These are phyloP conservation scores for Gaertneriomyces sp. DNA, from an alignment of 192 early-diverging fungal species.

Conservation along the genomic window DNA sequence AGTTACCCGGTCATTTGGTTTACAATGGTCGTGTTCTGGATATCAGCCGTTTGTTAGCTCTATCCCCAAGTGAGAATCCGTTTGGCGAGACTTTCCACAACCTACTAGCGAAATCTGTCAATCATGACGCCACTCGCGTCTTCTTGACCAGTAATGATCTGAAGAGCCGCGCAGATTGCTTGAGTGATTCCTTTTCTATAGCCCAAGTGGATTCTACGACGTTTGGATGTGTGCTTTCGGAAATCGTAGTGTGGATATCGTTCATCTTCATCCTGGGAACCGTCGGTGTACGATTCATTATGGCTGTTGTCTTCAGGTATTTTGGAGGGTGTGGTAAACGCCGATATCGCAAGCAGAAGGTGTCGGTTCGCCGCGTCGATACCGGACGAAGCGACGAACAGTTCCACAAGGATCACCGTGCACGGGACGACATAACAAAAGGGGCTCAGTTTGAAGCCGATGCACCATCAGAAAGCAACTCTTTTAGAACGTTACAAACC, in stretches of 20 bases:
- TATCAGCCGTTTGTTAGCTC: too few species aligned
- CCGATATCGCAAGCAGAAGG: slow-evolving; percentile 5
- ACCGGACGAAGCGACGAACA: slow-evolving; percentile 11
- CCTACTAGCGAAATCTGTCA: too few species aligned
- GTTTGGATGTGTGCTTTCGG: slow-evolving; percentile 76
- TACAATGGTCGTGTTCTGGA: too few species aligned
- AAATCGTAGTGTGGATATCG: slow-evolving; percentile 76
- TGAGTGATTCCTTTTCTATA: slow-evolving; percentile 74
- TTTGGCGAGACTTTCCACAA: too few species aligned
- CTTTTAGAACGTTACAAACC: slow-evolving; percentile 34
- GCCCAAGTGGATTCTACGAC: slow-evolving; percentile 75
- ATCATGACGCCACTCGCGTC: slow-evolving; percentile 32
- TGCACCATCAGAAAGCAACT: not conserved
- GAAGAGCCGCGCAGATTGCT: slow-evolving; percentile 55
- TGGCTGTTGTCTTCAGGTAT: slow-evolving; percentile 49
- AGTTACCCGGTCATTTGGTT: too few species aligned
- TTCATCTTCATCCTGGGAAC: slow-evolving; percentile 50
- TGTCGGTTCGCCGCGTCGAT: not conserved
- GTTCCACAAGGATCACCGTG: slow-evolving; percentile 4
- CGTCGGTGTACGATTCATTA: slow-evolving; percentile 40
- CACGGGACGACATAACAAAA: not conserved
- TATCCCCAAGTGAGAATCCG: too few species aligned
- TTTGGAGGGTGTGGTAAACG: slow-evolving; percentile 29
- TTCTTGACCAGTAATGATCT: not conserved
- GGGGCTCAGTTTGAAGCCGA: too few species aligned